Conservation (phyloP, 1,284 basidiomycete species). For the Coniferiporia sulphurascens region DNA sequence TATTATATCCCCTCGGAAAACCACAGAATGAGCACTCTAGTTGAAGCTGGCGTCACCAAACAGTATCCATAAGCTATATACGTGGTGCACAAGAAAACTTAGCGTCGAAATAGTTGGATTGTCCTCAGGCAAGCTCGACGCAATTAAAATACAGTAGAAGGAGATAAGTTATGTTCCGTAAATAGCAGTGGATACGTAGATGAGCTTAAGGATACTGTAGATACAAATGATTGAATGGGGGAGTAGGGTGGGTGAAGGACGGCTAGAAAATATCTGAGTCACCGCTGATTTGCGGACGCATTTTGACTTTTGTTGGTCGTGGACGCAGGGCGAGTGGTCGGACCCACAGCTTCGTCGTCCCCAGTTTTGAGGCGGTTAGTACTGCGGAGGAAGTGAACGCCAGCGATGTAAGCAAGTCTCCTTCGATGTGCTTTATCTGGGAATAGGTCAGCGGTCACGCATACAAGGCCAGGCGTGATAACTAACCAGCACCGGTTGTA, state of each 20-base stretch:
- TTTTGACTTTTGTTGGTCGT: slow-evolving; percentile 9
- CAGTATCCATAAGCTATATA: too few species aligned
- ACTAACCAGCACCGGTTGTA: slow-evolving; percentile 87
- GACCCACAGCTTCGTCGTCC: slow-evolving; percentile 79
- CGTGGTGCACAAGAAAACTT: too few species aligned
- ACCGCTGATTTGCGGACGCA: not conserved
- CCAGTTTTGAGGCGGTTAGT: slow-evolving; percentile 70
- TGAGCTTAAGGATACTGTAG: not conserved
- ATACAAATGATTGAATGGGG: too few species aligned
- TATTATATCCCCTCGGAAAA: too few species aligned
- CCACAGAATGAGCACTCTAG: too few species aligned
- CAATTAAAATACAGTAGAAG: not conserved
- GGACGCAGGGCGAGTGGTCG: slow-evolving; percentile 53
- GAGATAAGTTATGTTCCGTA: not conserved
- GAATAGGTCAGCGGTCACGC: slow-evolving; percentile 7
- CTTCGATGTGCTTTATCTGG: slow-evolving; percentile 75
- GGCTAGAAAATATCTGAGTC: not conserved
- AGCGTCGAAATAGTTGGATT: too few species aligned
- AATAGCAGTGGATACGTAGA: not conserved
- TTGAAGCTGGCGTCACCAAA: too few species aligned
- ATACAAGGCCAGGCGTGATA: slow-evolving; percentile 20
- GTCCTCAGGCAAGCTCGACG: too few species aligned
- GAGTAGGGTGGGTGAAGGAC: not conserved
- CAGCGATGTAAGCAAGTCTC: slow-evolving; percentile 67
- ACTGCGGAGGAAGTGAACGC: slow-evolving; percentile 70